Base-by-base conservation (phyloP, 805 yeast species). In the Blastobotrys peoriensis region DNA sequence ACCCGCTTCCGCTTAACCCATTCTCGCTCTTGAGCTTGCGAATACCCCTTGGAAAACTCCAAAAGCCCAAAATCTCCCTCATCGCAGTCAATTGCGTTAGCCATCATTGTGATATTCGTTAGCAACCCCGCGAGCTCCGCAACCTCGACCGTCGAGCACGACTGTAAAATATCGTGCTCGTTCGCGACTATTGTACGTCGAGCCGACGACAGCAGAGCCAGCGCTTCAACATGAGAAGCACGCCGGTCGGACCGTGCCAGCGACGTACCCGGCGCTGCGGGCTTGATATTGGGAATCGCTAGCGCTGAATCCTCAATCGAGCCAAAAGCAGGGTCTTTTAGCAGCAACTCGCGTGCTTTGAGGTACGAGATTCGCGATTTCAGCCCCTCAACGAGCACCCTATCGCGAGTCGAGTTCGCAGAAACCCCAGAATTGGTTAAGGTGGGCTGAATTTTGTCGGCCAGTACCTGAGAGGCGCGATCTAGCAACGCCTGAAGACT, bases 291-390 rank as follows among this genome's bases (percentile, higher is more conserved):
- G 0, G 79, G 78, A 6, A 71, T 57, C 0, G 75, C 68, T 43
- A 74, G 57, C 0, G 74, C 76, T 0, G 80, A 73, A 30, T 76
- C 81, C 40, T 66, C 72, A 36, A 76, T 50, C 4, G 71, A 68
- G 3, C 74, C 70, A 38, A 71, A 67, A 25, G 73, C 68, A 0
- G 83, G 80, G 54, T 77, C 79, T 15, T 50, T 49, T 20, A 38
- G 39, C 18, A 62, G 49, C n/a, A 48, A 9, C 13, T 42, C 15
- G 20, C 33, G 37, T 3, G 62, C 62, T 15, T 36, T 30, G 5
- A 46, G 33, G 41, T 48, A 55, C 4, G 44, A 38, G 20, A 38
- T 38, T 20, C 47, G 41, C 15, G 58, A 51, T 21, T 44, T 47
- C 9, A 40, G 40, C 13, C 44, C 25, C 13, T 43, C 33, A 20